Base-by-base conservation (phyloP, 306 rosid species). In the Quercus suber region DNA sequence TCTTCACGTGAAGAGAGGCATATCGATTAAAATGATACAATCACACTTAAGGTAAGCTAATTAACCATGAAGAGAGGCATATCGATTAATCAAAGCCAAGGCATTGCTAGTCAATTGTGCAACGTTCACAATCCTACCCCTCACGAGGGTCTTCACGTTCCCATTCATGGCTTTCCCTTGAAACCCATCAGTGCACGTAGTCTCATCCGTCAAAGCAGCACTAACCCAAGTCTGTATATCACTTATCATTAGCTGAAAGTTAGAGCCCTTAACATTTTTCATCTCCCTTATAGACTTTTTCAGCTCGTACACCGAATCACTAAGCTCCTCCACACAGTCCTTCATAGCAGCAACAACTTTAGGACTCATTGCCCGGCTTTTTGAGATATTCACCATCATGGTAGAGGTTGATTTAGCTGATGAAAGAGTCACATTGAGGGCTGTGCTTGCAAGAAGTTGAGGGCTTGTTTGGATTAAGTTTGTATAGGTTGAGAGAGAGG, bases 161-260 rank as follows among this genome's bases (percentile, higher is more conserved):
- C 79, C 90, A 69, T 80, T 74, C 81, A 30, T 25, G 0, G 30
- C 57, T 8, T 60, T 60, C 52, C 77, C 90, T 15, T 75, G 73
- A 52, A 93, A 93, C 5, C 94, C 98, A 33, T 91, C 98, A 0
- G 51, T 82, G 65, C 98, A 93, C 0, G 97, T 93, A 25, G 12
- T 86, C 61, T 88, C 92, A 74, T 91, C 92, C 0, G 98, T 93
- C 79, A 93, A 77, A 30, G 94, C 94, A 59, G 94, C 87, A 65
- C 94, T 91, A 21, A 91, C 90, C 98, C 98, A 89, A 1, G 97
- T 93, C 63, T 93, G 91, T 3, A 89, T 83, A 21, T 93, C 93
- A 64, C 52, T 84, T 73, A 89, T 90, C 10, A 83, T 81, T 3
- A 80, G 0, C 68, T 78, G 69, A 74, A 87, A 92, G 23, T 83